A percentile compares a stretch with the other conserved stretches of the same genome.
Evolutionary conservation across 2,329 filamentous ascomycete species (phyloP).

Genomic region (Botryotinia globosa): DNA sequence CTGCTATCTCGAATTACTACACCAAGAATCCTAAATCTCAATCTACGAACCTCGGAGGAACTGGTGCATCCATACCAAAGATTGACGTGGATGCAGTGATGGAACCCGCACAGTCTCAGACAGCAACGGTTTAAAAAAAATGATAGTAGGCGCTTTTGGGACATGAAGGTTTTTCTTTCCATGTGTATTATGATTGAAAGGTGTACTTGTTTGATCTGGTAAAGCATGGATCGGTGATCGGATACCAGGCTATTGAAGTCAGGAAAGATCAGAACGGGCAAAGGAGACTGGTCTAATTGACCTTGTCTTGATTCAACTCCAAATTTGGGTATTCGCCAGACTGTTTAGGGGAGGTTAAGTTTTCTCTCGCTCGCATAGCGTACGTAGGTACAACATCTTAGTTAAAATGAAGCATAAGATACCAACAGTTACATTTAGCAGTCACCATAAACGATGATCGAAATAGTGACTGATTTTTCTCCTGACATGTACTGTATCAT

Average conservation of each 20-base stretch:
- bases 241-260: not conserved
- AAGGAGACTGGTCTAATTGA: not conserved
- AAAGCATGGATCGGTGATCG: slow-evolving; percentile 4
- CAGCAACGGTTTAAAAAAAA: slow-evolving; percentile 25
- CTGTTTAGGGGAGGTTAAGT: not conserved
- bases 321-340: not conserved
- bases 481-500: not conserved
- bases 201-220: slow-evolving; percentile 9
- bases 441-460: not conserved
- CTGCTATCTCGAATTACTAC: slow-evolving; percentile 86
- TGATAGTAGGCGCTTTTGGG: slow-evolving; percentile 8
- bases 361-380: not conserved
- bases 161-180: slow-evolving; percentile 8
- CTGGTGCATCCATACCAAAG: slow-evolving; percentile 64
- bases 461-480: not conserved
- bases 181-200: slow-evolving; percentile 12
- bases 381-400: not conserved
- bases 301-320: not conserved
- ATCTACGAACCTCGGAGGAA: slow-evolving; percentile 74
- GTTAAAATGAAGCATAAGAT: slow-evolving; percentile 2
- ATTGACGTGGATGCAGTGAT: slow-evolving; percentile 58
- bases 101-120: slow-evolving; percentile 36
- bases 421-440: not conserved
- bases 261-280: not conserved
- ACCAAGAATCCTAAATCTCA: slow-evolving; percentile 80